Evolutionary conservation across 2,329 filamentous ascomycete genomes (phyloP).

Genomic region (Diaporthe australafricana): DNA sequence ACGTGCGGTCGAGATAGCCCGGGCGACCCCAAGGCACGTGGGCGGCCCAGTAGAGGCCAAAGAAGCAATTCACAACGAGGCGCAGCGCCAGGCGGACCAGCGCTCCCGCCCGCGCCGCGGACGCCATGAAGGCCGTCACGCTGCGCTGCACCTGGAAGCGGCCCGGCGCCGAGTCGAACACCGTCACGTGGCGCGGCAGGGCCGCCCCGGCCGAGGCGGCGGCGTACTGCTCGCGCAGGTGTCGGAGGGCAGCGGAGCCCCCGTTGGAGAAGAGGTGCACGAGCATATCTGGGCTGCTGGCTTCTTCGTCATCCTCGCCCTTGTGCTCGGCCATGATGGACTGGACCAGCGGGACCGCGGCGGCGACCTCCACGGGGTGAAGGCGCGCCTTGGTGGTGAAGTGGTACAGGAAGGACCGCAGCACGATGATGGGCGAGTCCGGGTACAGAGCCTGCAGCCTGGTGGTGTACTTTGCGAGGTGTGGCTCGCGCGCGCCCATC

Average conservation of each 20-base stretch:
- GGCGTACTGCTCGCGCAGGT: slow-evolving; percentile 49
- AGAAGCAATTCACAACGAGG: slow-evolving; percentile 50
- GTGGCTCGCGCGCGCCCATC: slow-evolving; percentile 62
- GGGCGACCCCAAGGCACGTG: slow-evolving; percentile 45
- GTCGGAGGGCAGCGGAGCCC: slow-evolving; percentile 55
- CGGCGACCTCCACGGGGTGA: slow-evolving; percentile 49
- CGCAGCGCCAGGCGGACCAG: slow-evolving; percentile 44
- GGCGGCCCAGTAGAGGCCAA: slow-evolving; percentile 47
- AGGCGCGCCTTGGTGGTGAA: slow-evolving; percentile 47
- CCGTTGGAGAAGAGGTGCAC: slow-evolving; percentile 66
- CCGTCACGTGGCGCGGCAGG: slow-evolving; percentile 54
- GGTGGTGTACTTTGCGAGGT: slow-evolving; percentile 64
- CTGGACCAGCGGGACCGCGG: slow-evolving; percentile 54
- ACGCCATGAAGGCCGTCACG: slow-evolving; percentile 53
- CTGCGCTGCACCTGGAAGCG: slow-evolving; percentile 52
- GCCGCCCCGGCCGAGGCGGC: slow-evolving; percentile 3
- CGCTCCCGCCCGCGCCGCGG: slow-evolving; percentile 46
- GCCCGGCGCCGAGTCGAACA: slow-evolving; percentile 63
- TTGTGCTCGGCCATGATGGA: slow-evolving; percentile 42
- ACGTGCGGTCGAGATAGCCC: slow-evolving; percentile 48
- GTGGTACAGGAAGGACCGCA: slow-evolving; percentile 54
- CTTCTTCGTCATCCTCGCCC: slow-evolving; percentile 37
- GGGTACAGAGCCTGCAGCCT: slow-evolving; percentile 59
- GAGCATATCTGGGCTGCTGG: slow-evolving; percentile 53
- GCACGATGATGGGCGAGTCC: slow-evolving; percentile 57